These are phyloP conservation scores for Fusarium sacchari DNA, from an alignment of 2,329 filamentous ascomycete species.

Conservation along the genomic window DNA sequence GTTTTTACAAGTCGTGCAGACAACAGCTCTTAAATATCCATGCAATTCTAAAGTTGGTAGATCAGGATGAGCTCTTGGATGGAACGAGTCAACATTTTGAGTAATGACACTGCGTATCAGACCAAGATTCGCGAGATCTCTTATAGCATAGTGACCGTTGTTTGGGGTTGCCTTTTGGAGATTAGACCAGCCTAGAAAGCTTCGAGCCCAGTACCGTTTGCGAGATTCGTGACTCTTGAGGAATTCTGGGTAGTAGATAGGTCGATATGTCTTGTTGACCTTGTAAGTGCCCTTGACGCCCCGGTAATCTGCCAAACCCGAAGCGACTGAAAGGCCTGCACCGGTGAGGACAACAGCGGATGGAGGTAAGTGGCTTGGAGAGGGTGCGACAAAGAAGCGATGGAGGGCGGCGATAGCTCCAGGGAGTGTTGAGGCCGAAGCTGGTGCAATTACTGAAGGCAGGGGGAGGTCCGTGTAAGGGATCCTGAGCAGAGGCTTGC, in stretches of 20 bases:
- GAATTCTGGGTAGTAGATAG: slow-evolving; percentile 95
- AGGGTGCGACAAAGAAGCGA: slow-evolving; percentile 75
- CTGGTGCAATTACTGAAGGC: slow-evolving; percentile 77
- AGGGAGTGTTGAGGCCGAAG: slow-evolving; percentile 72
- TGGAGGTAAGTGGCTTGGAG: slow-evolving; percentile 59
- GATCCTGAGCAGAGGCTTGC: slow-evolving; percentile 82
- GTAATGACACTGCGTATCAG: slow-evolving; percentile 83
- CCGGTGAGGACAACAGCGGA: slow-evolving; percentile 72
- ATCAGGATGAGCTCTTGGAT: slow-evolving; percentile 77
- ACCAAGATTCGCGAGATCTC: slow-evolving; percentile 76
- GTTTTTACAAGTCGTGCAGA: slow-evolving; percentile 81
- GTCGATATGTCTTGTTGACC: slow-evolving; percentile 87
- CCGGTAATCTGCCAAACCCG: slow-evolving; percentile 91
- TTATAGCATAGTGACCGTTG: slow-evolving; percentile 79
- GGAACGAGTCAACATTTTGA: slow-evolving; percentile 98
- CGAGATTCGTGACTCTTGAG: slow-evolving; percentile 81
- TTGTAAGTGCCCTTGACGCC: slow-evolving; percentile 92
- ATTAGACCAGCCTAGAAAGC: slow-evolving; percentile 91
- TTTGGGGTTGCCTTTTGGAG: slow-evolving; percentile 84
- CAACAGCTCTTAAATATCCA: slow-evolving; percentile 83
- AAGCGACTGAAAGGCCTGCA: slow-evolving; percentile 92
- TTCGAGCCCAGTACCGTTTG: slow-evolving; percentile 95
- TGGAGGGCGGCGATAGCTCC: slow-evolving; percentile 82
- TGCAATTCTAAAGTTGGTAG: slow-evolving; percentile 86
- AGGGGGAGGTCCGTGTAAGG: slow-evolving; percentile 89